These are phyloP conservation scores for Lactarius pseudohatsudake DNA, from an alignment of 768 basidiomycete genomes.

Conservation along the genomic window DNA sequence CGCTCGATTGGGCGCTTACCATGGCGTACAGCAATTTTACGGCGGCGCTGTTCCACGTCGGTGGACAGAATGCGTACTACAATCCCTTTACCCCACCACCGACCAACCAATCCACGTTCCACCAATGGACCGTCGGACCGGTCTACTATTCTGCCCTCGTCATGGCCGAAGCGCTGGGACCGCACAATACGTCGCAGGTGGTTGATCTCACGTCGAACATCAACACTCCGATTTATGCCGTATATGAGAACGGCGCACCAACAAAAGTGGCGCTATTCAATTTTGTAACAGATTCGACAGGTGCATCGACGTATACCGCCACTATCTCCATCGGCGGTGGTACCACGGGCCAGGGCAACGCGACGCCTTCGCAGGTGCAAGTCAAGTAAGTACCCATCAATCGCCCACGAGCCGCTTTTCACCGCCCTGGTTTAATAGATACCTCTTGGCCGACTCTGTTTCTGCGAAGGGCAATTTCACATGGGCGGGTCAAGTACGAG, in stretches of 20 bases:
- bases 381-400: constrained; percentile 47
- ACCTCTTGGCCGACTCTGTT: constrained; percentile 56
- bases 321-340: constrained; percentile 50
- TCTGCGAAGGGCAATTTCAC: constrained; percentile 63
- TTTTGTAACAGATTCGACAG: constrained; percentile 60
- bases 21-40: constrained; percentile 51
- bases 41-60: constrained; percentile 49
- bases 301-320: constrained; percentile 53
- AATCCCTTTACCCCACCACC: constrained; percentile 54
- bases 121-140: constrained; percentile 72
- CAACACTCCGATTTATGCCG: constrained; percentile 63
- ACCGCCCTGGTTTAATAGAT: constrained; percentile 39
- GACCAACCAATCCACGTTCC: constrained; percentile 52
- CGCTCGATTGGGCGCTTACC: constrained; percentile 51
- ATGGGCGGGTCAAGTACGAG: constrained; percentile 72
- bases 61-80: constrained; percentile 64
- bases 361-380: constrained; percentile 48
- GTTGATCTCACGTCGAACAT: constrained; percentile 53
- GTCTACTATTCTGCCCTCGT: constrained; percentile 73
- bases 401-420: not conserved
- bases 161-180: constrained; percentile 67
- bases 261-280: constrained; percentile 70
- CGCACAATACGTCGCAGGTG: constrained; percentile 59
- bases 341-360: constrained; percentile 41
- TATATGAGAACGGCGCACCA: constrained; percentile 69